Percentiles rank a stretch among this genome's conserved stretches.
phyloP scores from a whole-genome alignment of 202 grass and related monocot species.

The Panicum hallii region DNA sequence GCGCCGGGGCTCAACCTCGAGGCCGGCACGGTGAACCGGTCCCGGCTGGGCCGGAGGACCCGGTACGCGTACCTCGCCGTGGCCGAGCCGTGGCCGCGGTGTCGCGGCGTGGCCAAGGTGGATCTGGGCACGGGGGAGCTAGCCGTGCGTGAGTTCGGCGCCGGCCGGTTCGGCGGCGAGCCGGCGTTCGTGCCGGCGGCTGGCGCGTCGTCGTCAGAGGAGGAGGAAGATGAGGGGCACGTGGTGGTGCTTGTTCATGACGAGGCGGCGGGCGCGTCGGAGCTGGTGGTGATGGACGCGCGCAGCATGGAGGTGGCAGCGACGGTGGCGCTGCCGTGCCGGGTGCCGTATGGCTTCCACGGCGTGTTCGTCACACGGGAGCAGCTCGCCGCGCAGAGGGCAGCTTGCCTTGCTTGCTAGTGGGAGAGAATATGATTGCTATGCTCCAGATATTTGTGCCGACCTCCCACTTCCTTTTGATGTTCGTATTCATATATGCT shows the following conservation, averaged over 20 bases:
- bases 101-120: slow-evolving; percentile 48
- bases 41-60: slow-evolving; percentile 41
- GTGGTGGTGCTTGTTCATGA: slow-evolving; percentile 58
- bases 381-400: slow-evolving; percentile 42
- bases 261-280: slow-evolving; percentile 23
- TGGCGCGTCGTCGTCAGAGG: too few species aligned
- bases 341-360: slow-evolving; percentile 68
- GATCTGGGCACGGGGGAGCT: too few species aligned
- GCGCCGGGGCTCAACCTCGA: slow-evolving; percentile 51
- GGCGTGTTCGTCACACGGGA: slow-evolving; percentile 55
- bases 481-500: too few species aligned
- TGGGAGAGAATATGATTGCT: too few species aligned
- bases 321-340: slow-evolving; percentile 48
- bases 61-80: slow-evolving; percentile 57
- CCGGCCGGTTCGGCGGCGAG: too few species aligned
- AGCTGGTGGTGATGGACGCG: slow-evolving; percentile 58
- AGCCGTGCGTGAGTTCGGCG: too few species aligned
- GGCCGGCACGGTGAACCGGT: slow-evolving; percentile 58
- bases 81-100: slow-evolving; percentile 51
- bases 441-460: too few species aligned
- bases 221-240: slow-evolving; percentile 54
- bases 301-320: slow-evolving; percentile 48
- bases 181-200: slow-evolving; percentile 48
- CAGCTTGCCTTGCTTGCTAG: too few species aligned
- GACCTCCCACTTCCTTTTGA: too few species aligned